phyloP scores from a whole-genome alignment of 2,329 filamentous ascomycete species.

The Penicillium italicum region DNA sequence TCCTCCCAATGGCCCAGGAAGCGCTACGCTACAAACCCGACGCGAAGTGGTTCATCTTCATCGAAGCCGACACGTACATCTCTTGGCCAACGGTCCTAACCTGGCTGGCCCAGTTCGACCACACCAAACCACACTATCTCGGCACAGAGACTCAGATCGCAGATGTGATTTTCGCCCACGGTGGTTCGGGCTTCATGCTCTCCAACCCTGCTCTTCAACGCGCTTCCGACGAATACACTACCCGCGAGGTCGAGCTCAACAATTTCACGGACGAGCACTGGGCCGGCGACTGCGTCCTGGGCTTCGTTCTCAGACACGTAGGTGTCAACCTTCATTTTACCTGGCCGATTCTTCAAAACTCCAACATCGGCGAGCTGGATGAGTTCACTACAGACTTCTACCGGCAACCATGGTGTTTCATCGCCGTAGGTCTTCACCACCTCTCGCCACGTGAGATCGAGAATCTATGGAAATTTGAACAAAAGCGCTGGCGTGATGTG shows the following conservation, averaged over 20 bases:
- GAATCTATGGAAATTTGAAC: slow-evolving; percentile 47
- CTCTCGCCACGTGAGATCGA: slow-evolving; percentile 43
- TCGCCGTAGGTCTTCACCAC: slow-evolving; percentile 50
- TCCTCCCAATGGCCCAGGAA: slow-evolving; percentile 54
- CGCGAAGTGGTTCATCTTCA: slow-evolving; percentile 58
- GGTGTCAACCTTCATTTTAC: slow-evolving; percentile 46
- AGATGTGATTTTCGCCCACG: slow-evolving; percentile 51
- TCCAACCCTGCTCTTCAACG: slow-evolving; percentile 50
- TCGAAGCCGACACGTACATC: slow-evolving; percentile 58
- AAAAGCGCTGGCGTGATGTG: slow-evolving; percentile 60
- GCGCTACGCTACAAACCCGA: slow-evolving; percentile 44
- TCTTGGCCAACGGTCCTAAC: slow-evolving; percentile 52
- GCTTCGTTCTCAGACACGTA: slow-evolving; percentile 46
- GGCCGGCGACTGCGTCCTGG: slow-evolving; percentile 52
- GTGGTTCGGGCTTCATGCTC: slow-evolving; percentile 53
- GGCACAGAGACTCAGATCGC: slow-evolving; percentile 54
- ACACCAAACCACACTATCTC: slow-evolving; percentile 49
- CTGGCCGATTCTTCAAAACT: slow-evolving; percentile 48
- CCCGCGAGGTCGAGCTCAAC: slow-evolving; percentile 44
- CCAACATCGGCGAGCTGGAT: slow-evolving; percentile 44
- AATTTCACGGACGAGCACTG: slow-evolving; percentile 46
- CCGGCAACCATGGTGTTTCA: slow-evolving; percentile 50
- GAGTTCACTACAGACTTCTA: slow-evolving; percentile 41
- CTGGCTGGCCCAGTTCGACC: slow-evolving; percentile 53
- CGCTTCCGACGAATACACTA: slow-evolving; percentile 43